phyloP scores from a whole-genome alignment of 2,329 filamentous ascomycete genomes.

The Basipetospora chlamydospora region DNA sequence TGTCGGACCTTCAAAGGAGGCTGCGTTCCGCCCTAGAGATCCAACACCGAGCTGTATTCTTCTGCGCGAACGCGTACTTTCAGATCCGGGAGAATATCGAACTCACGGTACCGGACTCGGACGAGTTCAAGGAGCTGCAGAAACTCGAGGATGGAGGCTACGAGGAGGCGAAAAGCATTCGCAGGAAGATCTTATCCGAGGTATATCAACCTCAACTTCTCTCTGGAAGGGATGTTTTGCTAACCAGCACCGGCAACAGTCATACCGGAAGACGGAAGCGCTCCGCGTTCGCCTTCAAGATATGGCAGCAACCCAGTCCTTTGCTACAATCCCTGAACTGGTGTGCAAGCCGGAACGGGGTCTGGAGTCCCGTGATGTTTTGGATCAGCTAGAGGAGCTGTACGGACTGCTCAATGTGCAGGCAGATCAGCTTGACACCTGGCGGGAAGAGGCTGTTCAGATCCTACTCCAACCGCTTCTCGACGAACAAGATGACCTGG shows the following conservation, averaged over 20 bases:
- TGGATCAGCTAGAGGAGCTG: constrained; percentile 52
- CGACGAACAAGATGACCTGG: constrained; percentile 60
- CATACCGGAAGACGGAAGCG: constrained; percentile 15
- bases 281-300: constrained; percentile 49
- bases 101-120: constrained; percentile 50
- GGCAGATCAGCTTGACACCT: constrained; percentile 54
- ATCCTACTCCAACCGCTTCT: constrained; percentile 62
- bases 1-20: constrained; percentile 18
- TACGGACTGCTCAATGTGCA: constrained; percentile 56
- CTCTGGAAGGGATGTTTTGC: neutral
- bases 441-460: constrained; percentile 58
- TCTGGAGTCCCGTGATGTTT: constrained; percentile 54
- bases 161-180: constrained; percentile 60
- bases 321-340: constrained; percentile 47
- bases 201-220: constrained; percentile 22
- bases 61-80: constrained; percentile 68
- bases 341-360: constrained; percentile 40
- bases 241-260: constrained; percentile 2
- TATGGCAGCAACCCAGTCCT: constrained; percentile 35
- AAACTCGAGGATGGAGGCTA: constrained; percentile 59
- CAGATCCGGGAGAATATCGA: constrained; percentile 63
- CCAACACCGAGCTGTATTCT: constrained; percentile 72
- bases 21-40: constrained; percentile 63
- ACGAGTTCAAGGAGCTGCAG: constrained; percentile 51
- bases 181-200: constrained; percentile 62